These are phyloP conservation scores for Sclerotiophoma versabilis DNA, from an alignment of 2,329 filamentous ascomycete species.

Conservation along the genomic window DNA sequence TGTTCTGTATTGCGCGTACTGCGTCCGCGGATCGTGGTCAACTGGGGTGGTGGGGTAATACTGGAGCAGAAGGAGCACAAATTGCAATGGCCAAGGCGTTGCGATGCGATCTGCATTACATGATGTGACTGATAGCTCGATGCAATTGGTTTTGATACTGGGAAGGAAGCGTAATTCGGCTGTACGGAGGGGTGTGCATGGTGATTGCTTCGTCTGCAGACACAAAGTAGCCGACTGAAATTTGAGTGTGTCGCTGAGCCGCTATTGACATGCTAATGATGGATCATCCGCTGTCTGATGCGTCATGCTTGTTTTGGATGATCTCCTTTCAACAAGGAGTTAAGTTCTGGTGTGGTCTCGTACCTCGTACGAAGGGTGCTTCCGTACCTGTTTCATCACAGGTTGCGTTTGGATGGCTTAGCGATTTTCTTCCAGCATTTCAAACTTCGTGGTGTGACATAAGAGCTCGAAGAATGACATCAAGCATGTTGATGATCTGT, in stretches of 20 bases:
- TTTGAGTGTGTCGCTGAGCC: background rate
- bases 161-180: constrained; percentile 2
- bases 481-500: constrained; percentile 3
- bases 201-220: background rate
- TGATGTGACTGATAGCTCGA: background rate
- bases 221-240: background rate
- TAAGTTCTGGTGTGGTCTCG: background rate
- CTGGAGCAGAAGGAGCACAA: constrained; percentile 9
- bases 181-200: background rate
- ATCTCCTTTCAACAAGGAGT: background rate
- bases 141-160: background rate
- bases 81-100: background rate
- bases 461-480: constrained; percentile 8
- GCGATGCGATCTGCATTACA: background rate
- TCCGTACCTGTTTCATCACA: background rate
- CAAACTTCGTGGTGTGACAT: constrained; percentile 6
- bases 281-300: background rate
- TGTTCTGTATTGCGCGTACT: constrained; percentile 17
- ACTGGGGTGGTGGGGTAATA: constrained; percentile 13
- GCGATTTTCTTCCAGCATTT: constrained; percentile 3
- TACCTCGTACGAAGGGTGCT: background rate
- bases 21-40: constrained; percentile 1
- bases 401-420: background rate
- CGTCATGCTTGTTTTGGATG: constrained; percentile 1
- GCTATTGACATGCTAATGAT: background rate